Evolutionary conservation across 805 yeast genomes (phyloP), one percentile per base, ranked within the genome.

Genomic region (Cyberlindnera maritima): DNA sequence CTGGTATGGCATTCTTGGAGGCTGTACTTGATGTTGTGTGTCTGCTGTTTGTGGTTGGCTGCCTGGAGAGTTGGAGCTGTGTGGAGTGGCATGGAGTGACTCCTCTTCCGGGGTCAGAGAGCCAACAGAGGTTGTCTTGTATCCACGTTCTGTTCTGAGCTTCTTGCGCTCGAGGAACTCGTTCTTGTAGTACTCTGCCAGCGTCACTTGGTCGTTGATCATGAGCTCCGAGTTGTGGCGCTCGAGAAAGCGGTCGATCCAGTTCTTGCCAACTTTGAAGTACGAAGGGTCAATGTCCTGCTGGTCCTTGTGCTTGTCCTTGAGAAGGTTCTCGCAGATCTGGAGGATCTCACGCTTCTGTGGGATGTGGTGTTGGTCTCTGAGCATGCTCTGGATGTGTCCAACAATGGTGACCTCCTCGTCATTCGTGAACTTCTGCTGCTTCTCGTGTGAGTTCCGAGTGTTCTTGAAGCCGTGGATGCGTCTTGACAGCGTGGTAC

Each of bases 401-500:
- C 13, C 10, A 3, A 60, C 58, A 12, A 60, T 59, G 15, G 52
- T n/a, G 12, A 42, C 14, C 43, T 60, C 64, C 41, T 60, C 64
- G 3, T 55, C 60, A 35, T 60, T 59, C 29, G 61, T 56, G 49
- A 60, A 59, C 42, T 60, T 60, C 41, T 60, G 64, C 37, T 60
- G 63, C 47, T 60, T 60, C 43, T 60, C 64, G 33, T 60, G 64
- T 19, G 61, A 53, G 41, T 54, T 58, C 21, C 64, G 47, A 1
- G 64, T 60, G 49, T 60, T 60, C 44, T 60, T 60, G 46, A 55
- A 60, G 14, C 64, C 64, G 36, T 60, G 60, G 20, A 60, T 59
- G 20, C 64, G 53, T 49, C 64, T 57, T 32, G 62, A 57, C 9
- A 60, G 44, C 2, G 64, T 60, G 0, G 64, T 60, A 32, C 64